Conservation (phyloP, 768 basidiomycete genomes). For the Leccinum ochraceum region DNA sequence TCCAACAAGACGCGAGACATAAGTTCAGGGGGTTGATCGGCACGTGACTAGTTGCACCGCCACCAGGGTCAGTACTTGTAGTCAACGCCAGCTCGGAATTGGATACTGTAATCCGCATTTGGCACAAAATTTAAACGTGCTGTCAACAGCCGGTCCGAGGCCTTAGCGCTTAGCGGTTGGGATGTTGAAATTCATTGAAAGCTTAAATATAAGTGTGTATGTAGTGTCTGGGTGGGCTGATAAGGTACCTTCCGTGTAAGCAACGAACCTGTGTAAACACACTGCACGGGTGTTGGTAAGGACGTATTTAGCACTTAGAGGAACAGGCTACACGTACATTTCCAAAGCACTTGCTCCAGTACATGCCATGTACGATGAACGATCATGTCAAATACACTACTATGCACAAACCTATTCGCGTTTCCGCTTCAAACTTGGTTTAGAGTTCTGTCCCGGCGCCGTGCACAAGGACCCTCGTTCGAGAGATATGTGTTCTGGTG, state of each 20-base stretch:
- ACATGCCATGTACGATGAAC: background rate
- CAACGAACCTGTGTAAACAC: background rate
- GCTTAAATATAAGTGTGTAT: background rate
- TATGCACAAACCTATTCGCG: slow-evolving; percentile 30
- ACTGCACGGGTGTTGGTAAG: background rate
- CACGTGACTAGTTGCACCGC: slow-evolving; percentile 13
- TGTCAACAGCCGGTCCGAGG: too few species aligned
- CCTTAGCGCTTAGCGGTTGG: too few species aligned
- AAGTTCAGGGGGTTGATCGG: slow-evolving; percentile 9
- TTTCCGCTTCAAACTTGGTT: slow-evolving; percentile 52
- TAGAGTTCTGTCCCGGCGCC: slow-evolving; percentile 26
- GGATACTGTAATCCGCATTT: too few species aligned
- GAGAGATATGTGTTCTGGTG: slow-evolving; percentile 63
- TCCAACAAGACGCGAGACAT: background rate
- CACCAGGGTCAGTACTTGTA: background rate
- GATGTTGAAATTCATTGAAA: background rate
- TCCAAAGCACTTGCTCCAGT: background rate
- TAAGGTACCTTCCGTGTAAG: background rate
- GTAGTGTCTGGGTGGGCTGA: too few species aligned
- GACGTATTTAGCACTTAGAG: background rate
- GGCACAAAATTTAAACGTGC: too few species aligned
- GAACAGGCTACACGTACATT: background rate
- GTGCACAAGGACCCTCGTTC: slow-evolving; percentile 65
- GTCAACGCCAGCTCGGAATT: too few species aligned
- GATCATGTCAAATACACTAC: background rate